Conservation (phyloP, 2,329 filamentous ascomycete species). For the Onygenales sp. region DNA sequence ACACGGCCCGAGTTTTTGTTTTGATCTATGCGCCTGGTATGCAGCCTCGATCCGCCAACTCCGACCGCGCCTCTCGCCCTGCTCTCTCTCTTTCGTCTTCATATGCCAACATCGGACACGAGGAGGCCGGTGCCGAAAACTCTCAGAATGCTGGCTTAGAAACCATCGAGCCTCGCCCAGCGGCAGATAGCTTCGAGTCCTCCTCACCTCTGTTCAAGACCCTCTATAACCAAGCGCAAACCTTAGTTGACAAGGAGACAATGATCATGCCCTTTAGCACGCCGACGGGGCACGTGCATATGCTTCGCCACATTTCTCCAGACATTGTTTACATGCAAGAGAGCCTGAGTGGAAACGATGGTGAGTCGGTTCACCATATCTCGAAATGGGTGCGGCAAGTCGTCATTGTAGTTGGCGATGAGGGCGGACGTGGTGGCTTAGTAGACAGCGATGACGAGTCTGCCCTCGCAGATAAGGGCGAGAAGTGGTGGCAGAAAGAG, state of each 20-base stretch:
- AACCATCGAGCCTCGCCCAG: constrained; percentile 35
- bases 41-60: constrained; percentile 46
- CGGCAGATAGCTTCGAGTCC: constrained; percentile 33
- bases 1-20: constrained; percentile 68
- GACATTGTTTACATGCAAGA: constrained; percentile 84
- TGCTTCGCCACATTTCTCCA: constrained; percentile 75
- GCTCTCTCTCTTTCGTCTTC: constrained; percentile 64
- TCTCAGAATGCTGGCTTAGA: constrained; percentile 46
- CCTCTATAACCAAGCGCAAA: constrained; percentile 68
- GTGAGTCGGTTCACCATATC: constrained; percentile 61
- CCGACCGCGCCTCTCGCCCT: constrained; percentile 40
- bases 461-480: constrained; percentile 19
- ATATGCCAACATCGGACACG: constrained; percentile 74
- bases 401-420: constrained; percentile 49
- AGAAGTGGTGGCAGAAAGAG: constrained; percentile 54
- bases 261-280: constrained; percentile 87
- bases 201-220: constrained; percentile 61
- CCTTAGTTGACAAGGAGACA: constrained; percentile 71
- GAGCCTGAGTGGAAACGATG: constrained; percentile 66
- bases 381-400: constrained; percentile 54
- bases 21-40: constrained; percentile 80
- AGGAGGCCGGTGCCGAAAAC: constrained; percentile 45
- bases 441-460: constrained; percentile 64
- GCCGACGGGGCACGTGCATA: constrained; percentile 70
- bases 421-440: constrained; percentile 59